Base-by-base conservation (phyloP, 257 asterid genomes). In the Gentiana straminea region DNA sequence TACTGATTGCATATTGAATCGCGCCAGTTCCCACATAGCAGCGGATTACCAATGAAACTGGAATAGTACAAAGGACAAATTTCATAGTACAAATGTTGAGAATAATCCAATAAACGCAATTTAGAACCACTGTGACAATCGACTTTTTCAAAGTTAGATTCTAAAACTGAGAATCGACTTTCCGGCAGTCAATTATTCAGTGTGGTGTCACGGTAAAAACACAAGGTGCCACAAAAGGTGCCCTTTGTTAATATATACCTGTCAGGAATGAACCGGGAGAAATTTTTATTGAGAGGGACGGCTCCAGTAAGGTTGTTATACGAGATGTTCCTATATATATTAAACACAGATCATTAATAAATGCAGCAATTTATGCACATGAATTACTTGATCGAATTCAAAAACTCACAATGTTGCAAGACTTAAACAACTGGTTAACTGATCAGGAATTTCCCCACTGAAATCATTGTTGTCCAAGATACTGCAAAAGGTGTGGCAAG, bases 1-100 rank as follows among this genome's bases (percentile, higher is more conserved):
- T 67, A 77, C 8, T 94, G 93, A 67, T 79, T 76, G 57, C 94
- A 83, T 69, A 84, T 79, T 1, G 95, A 92, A 65, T 94, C 97
- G 69, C 64, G 60, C 99, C 99, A 92, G 70, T 79, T 89, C 35
- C 99, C 97, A 58, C 94, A 83, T 54, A 92, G 55, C 12, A 85
- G 75, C 6, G 86, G 86, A 58, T 92, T 92, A 49, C 95, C 95
- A 6, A 76, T 53, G 76, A 83, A 92, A 79, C 99, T 92, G 82
- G 24, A 12, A 55, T 51, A 8, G 57, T n/a, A 49, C 55, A 13
- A 45, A 8, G 2, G 33, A 5, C 24, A 48, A 38, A 33, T 6
- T 36, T 15, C 35, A 48, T 24, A 8, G 35, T 11, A 53, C 33
- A n/a, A 39, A 24, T 11, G 35, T 49, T 13, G 54, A 0, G 7